Base-by-base conservation (phyloP, 1,284 basidiomycete genomes). In the Coniferiporia weirii region DNA sequence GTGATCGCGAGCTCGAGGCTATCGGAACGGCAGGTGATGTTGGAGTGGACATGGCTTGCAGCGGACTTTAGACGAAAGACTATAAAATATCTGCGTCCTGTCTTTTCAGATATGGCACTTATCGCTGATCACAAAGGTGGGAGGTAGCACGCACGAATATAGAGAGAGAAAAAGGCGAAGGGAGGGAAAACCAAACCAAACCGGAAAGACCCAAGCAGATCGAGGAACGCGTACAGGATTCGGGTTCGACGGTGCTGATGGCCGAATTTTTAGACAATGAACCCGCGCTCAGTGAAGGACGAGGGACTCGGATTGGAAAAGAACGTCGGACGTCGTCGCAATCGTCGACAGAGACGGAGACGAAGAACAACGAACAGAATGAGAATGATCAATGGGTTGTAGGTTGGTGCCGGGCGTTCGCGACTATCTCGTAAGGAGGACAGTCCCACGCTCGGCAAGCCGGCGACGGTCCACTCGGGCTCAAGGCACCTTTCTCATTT, bases 1-100 rank as follows among this genome's bases (percentile, higher is more conserved):
- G 60, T 8, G 59, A 59, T 49, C 60, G 56, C 27, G 60, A 58
- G 45, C 52, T 53, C 35, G 60, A 55, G n/a, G 56, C 56, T n/a
- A 57, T 49, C 35, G 59, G 55, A n/a, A 15, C 43, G 40, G 53
- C 17, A 20, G 38, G 38, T 40, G 53, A 32, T 46, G 44, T 61
- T 50, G 52, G 60, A 32, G 35, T 58, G 56, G 60, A 61, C 60
- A 61, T 61, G 56, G 43, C 45, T 43, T 46, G 49, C 52, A 27
- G 48, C 32, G 20, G 50, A 48, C 45, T 53, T 58, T 52, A 57
- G 22, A 49, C 27, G 44, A 52, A 40, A 54, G 32, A 51, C 17
- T 47, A 55, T 49, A 38, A 46, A 43, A 45, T 47, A 54, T 19
- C 53, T 54, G 38, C 13, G 19, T 22, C 34, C 19, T 6, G 17